Evolutionary conservation across 2,329 filamentous ascomycete species (phyloP), one percentile per base, ranked within the genome.

Genomic region (Metarhizium robertsii): DNA sequence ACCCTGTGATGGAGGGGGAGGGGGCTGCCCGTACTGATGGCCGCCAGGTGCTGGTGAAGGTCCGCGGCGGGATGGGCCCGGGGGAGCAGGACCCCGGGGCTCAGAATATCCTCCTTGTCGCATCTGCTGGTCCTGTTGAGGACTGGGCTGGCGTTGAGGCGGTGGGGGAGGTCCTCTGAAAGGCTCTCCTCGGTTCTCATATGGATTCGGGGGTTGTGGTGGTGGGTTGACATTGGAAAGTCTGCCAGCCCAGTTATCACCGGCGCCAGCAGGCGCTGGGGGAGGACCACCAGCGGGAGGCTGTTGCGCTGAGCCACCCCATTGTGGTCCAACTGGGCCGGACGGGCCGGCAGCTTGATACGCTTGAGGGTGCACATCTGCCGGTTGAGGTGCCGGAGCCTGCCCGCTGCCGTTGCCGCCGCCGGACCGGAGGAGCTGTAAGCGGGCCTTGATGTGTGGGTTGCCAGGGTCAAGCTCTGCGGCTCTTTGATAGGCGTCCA

Each of bases 401-500:
- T 87, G 79, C 63, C 87, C 78, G 63, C 87, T 78, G 58, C 89
- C 86, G 66, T 84, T 86, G 59, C 84, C 80, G 64, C 88, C 86
- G 18, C 90, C 90, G 60, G 84, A 92, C 57, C 94, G 88, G 56
- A 99, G 81, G 50, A 99, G 79, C 68, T 95, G 89, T 59, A 99
- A 79, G 59, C 94, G 86, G 56, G 92, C 91, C 72, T 97, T 97
- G 78, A 99, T 97, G 70, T 97, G 92, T 43, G 90, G 88, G 67
- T 99, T 97, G 59, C 78, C 79, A 0, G 94, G 92, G 67, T 99
- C 94, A 61, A 99, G 83, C 69, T 99, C 94, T 40, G 92, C 92
- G 45, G 94, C 94, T 62, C 94, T 84, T 66, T 92, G 88, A 69
- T 97, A 99, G 6, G 94, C 94, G 71, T 99, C 94, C 48, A 97